Evolutionary conservation across 2,329 filamentous ascomycete genomes (phyloP).

Genomic region (Alternaria sp.): DNA sequence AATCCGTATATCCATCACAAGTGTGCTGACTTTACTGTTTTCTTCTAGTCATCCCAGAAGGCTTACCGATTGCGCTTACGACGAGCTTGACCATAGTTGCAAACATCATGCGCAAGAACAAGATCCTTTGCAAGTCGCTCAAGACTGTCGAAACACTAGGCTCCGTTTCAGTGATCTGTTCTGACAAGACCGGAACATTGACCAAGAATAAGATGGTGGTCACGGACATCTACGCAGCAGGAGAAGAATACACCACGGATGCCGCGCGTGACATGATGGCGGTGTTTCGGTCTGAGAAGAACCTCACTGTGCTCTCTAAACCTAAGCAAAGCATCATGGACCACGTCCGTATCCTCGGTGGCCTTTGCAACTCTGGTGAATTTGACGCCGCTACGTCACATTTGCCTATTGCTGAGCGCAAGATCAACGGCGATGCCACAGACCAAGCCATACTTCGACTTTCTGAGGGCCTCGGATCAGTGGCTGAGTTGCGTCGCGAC

Average conservation of each 20-base stretch:
- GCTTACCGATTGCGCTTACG: slow-evolving; percentile 47
- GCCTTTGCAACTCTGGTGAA: slow-evolving; percentile 77
- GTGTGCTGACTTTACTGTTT: slow-evolving; percentile 2
- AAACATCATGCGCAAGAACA: slow-evolving; percentile 78
- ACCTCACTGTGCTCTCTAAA: slow-evolving; percentile 32
- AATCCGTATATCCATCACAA: neutral
- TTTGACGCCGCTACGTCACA: slow-evolving; percentile 72
- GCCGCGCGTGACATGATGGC: slow-evolving; percentile 54
- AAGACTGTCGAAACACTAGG: slow-evolving; percentile 81
- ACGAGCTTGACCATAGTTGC: slow-evolving; percentile 78
- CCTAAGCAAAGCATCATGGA: slow-evolving; percentile 45
- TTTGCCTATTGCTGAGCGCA: slow-evolving; percentile 66
- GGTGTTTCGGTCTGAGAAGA: slow-evolving; percentile 49
- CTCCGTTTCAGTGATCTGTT: slow-evolving; percentile 76
- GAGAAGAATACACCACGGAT: slow-evolving; percentile 60
- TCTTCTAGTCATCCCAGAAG: slow-evolving; percentile 69
- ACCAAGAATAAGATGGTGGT: slow-evolving; percentile 77
- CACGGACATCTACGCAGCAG: slow-evolving; percentile 71
- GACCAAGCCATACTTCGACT: slow-evolving; percentile 78
- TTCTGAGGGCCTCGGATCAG: slow-evolving; percentile 69
- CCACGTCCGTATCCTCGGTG: slow-evolving; percentile 68
- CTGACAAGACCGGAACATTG: slow-evolving; percentile 78
- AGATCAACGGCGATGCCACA: slow-evolving; percentile 77
- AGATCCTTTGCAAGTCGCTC: slow-evolving; percentile 80
- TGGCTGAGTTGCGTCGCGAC: slow-evolving; percentile 65